phyloP scores from a whole-genome alignment of 1,139 yeast species.

The Blastobotrys malaysiensis region DNA sequence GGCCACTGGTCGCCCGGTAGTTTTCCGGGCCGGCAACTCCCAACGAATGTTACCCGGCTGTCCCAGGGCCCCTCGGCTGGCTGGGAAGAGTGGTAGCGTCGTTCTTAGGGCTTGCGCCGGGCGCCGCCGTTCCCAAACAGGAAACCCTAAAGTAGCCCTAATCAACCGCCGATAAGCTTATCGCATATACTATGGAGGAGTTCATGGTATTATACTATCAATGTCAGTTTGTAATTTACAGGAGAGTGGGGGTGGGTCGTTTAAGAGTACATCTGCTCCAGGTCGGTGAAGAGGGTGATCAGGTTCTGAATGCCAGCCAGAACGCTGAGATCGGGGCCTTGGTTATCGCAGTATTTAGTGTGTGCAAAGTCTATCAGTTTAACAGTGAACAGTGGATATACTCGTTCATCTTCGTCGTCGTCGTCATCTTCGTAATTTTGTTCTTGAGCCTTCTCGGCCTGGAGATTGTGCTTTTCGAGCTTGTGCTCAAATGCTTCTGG shows the following conservation, averaged over 20 bases:
- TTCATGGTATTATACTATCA: constrained; percentile 4
- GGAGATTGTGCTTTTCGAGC: constrained; percentile 21
- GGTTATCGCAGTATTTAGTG: constrained; percentile 55
- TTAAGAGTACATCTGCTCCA: not conserved
- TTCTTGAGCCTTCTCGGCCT: constrained; percentile 34
- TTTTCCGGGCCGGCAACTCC: not conserved
- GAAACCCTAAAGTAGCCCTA: constrained; percentile 2
- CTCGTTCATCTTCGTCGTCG: constrained; percentile 27
- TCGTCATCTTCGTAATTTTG: constrained; percentile 28
- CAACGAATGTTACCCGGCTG: not conserved
- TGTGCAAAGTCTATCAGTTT: constrained; percentile 89
- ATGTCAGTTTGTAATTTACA: too few species aligned
- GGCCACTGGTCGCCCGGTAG: not conserved
- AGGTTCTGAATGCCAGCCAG: constrained; percentile 63
- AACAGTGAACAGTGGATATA: constrained; percentile 46
- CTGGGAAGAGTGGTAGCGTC: too few species aligned
- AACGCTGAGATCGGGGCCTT: constrained; percentile 68
- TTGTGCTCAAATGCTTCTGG: constrained; percentile 30
- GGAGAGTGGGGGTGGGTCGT: too few species aligned
- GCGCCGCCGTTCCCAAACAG: not conserved
- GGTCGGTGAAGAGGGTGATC: constrained; percentile 24
- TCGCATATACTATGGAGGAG: not conserved
- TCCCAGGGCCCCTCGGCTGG: not conserved
- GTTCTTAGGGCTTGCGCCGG: not conserved
- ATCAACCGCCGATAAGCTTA: not conserved